Evolutionary conservation across 345 rosid species (phyloP), one percentile per base, ranked within the genome.

Genomic region (Eutrema japonicum): DNA sequence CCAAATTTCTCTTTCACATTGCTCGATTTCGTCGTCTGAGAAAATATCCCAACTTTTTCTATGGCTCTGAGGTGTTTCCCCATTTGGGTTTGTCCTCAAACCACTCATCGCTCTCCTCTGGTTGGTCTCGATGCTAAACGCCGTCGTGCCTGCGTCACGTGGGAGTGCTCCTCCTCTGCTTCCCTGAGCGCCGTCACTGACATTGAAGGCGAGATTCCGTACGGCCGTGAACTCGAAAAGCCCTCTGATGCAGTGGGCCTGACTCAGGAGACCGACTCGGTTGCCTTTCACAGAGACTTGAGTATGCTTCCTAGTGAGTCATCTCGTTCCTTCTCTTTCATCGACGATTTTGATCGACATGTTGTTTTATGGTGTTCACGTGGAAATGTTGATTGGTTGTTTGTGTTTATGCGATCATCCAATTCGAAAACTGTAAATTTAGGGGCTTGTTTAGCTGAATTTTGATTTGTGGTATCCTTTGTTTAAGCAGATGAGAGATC

Each of bases 301-400:
- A 87, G 76, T 72, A 83, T 85, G 79, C 96, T 91, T 82, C 97
- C 92, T 30, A 93, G 98, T 93, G 83, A 86, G 97, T 84, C 64
- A 29, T 36, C 73, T 77, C 54, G 26, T 37, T 50, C 41, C 13
- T 36, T 61, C 7, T 40, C 32, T 11, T 49, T 64, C 40, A 46
- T 49, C 10, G 41, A 53, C 41, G 37, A 35, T 35, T 35, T 1
- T 35, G 7, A 35, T 35, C 10, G 61, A 53, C 41, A 12, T 13
- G 60, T 52, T 54, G 61, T 48, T 6, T 4, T 59, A 36, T 63
- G n/a, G 66, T 46, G 42, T 41, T 36, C 63, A 9, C 9, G 53
- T 50, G 68, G 29, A 43, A 77, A 71, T 71, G 80, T 42, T 58
- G 73, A 58, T 71, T 70, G 60, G 8, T 63, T 63, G 27, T 54